These are phyloP conservation scores for Cryptosporidium ubiquitum DNA, from an alignment of 169 alveolate species.

Conservation along the genomic window DNA sequence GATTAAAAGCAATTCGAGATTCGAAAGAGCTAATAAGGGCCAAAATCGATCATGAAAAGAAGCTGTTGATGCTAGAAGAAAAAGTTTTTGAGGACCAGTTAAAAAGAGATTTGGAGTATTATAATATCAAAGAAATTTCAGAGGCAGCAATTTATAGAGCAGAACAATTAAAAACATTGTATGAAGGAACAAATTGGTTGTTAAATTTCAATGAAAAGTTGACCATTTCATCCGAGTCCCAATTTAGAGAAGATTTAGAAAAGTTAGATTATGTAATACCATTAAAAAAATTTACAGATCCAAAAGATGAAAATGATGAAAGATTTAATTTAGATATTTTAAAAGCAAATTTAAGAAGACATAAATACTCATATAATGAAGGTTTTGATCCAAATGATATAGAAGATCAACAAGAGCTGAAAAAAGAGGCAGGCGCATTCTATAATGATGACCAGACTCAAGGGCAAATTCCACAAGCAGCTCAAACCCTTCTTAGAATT, in stretches of 20 bases:
- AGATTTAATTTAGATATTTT: conserved; percentile 11
- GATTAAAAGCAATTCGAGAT: conserved; percentile 24
- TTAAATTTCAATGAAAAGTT: conserved; percentile 44
- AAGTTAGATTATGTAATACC: conserved; percentile 46
- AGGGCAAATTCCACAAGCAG: conserved; percentile 38
- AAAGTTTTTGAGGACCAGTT: conserved; percentile 54
- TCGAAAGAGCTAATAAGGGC: background rate
- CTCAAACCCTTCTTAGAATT: conserved; percentile 33
- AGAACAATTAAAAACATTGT: conserved; percentile 12
- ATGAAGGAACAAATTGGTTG: conserved; percentile 38
- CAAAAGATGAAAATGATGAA: background rate
- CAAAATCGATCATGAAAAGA: conserved; percentile 24
- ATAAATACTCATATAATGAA: conserved; percentile 41
- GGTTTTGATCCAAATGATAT: conserved; percentile 21
- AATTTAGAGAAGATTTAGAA: conserved; percentile 53
- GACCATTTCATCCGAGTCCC: conserved; percentile 25
- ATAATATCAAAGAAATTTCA: conserved; percentile 5
- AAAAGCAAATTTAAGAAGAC: conserved; percentile 37
- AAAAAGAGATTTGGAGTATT: conserved; percentile 46
- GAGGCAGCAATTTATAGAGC: conserved; percentile 61
- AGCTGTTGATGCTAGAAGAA: conserved; percentile 9
- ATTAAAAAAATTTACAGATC: background rate
- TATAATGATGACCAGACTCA: conserved; percentile 39
- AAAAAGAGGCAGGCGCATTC: conserved; percentile 24
- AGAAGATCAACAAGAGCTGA: conserved; percentile 20